A percentile compares a stretch with the other conserved stretches of the same genome.
phyloP scores from a whole-genome alignment of 2,329 filamentous ascomycete genomes.

The Aspergillus carbonarius region DNA sequence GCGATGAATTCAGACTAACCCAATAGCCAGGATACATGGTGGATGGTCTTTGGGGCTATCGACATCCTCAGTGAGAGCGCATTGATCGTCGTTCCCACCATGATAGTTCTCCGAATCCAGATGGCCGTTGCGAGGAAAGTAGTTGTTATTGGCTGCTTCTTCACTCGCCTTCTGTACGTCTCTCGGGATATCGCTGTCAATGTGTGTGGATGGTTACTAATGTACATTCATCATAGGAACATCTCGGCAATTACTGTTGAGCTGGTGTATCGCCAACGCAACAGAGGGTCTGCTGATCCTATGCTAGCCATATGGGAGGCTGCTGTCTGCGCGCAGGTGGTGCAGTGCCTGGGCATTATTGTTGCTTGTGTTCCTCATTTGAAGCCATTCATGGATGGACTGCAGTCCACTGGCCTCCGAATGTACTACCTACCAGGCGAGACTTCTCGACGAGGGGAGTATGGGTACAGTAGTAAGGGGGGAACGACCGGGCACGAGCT shows the following conservation, averaged over 20 bases:
- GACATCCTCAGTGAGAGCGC: neutral
- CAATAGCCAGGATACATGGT: neutral
- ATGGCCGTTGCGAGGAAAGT: neutral
- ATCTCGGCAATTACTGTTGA: neutral
- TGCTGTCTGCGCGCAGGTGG: neutral
- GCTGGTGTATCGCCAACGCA: neutral
- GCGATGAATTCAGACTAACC: neutral
- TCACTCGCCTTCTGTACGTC: neutral
- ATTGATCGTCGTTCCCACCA: neutral
- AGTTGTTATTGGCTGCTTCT: neutral
- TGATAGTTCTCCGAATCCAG: neutral
- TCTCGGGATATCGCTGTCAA: neutral
- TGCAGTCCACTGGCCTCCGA: conserved; percentile 1
- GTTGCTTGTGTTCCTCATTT: neutral
- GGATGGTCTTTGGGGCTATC: neutral
- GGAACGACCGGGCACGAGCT: neutral
- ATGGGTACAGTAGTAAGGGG: neutral
- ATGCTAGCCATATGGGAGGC: neutral
- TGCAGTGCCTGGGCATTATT: neutral
- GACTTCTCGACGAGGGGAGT: neutral
- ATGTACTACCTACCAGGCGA: neutral
- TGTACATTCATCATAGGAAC: neutral
- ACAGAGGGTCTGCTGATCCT: neutral
- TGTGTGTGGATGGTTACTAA: neutral
- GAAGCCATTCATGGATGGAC: conserved; percentile 4